Percentiles rank a stretch among this genome's conserved stretches.
phyloP scores from a whole-genome alignment of 1,284 basidiomycete species.

The Hemileia vastatrix region DNA sequence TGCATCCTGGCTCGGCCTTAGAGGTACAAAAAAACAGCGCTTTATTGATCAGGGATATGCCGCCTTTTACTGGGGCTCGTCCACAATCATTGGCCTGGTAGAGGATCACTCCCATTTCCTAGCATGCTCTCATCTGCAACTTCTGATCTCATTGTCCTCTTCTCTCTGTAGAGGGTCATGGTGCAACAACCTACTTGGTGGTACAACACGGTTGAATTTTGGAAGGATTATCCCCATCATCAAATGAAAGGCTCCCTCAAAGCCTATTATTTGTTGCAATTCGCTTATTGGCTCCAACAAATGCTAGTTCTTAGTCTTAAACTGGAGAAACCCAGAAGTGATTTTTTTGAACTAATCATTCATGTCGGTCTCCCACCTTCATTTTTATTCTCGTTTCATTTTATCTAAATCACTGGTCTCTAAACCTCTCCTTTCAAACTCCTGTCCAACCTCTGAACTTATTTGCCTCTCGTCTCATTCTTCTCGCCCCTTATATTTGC shows the following conservation, averaged over 20 bases:
- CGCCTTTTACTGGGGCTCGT: constrained; percentile 63
- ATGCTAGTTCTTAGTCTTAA: constrained; percentile 71
- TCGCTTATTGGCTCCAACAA: constrained; percentile 89
- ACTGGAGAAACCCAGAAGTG: constrained; percentile 87
- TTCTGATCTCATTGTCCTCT: constrained; percentile 10
- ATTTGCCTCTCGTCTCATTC: neutral
- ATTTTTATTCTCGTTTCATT: neutral
- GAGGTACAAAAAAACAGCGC: constrained; percentile 59
- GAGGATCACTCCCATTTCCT: constrained; percentile 42
- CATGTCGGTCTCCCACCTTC: constrained; percentile 45
- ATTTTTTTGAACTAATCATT: constrained; percentile 72
- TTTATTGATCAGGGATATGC: constrained; percentile 89
- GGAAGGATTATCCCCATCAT: constrained; percentile 46
- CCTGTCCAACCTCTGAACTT: neutral
- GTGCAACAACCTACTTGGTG: constrained; percentile 59
- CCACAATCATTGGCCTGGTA: constrained; percentile 66
- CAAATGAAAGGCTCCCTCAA: constrained; percentile 79
- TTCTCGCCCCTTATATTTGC: neutral
- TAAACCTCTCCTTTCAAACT: too few relatives aligned
- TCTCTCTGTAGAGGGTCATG: constrained; percentile 61
- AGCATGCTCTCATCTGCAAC: neutral
- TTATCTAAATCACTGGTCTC: neutral
- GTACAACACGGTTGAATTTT: constrained; percentile 42
- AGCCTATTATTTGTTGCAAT: constrained; percentile 68
- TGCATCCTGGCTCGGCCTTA: constrained; percentile 62